These are phyloP conservation scores for Dillenia suffruticosa DNA, from an alignment of 164 flowering plant genomes.

Conservation along the genomic window DNA sequence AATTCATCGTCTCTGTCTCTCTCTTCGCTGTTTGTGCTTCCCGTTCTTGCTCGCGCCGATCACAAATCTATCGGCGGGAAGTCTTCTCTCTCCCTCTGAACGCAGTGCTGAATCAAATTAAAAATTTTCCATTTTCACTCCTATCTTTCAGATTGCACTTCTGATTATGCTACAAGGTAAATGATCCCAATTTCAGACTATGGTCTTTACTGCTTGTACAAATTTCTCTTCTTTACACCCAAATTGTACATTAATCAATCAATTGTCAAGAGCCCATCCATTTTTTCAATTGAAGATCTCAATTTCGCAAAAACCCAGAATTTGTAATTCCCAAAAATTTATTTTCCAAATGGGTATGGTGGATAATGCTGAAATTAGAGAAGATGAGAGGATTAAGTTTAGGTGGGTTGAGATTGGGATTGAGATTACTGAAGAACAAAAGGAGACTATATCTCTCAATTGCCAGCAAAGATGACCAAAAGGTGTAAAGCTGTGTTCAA, in stretches of 20 bases:
- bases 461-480: slow-evolving; percentile 63
- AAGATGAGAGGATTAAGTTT: slow-evolving; percentile 30
- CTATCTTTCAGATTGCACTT: no score
- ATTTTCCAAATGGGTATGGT: background rate
- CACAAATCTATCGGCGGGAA: no score
- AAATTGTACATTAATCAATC: slow-evolving; percentile 3
- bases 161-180: no score
- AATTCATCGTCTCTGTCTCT: no score
- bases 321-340: background rate
- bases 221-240: slow-evolving; percentile 10
- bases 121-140: no score
- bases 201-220: slow-evolving; percentile 12
- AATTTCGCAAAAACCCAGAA: slow-evolving; percentile 1
- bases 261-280: slow-evolving; percentile 2
- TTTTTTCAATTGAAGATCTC: background rate
- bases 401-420: slow-evolving; percentile 55
- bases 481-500: slow-evolving; percentile 70
- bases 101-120: no score
- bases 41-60: no score
- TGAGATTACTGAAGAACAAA: slow-evolving; percentile 45
- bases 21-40: no score
- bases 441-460: slow-evolving; percentile 45
- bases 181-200: background rate
- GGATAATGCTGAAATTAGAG: background rate
- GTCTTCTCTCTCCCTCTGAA: no score